Base-by-base conservation (phyloP, 2,329 filamentous ascomycete genomes). In the Cryphonectria naterciae region DNA sequence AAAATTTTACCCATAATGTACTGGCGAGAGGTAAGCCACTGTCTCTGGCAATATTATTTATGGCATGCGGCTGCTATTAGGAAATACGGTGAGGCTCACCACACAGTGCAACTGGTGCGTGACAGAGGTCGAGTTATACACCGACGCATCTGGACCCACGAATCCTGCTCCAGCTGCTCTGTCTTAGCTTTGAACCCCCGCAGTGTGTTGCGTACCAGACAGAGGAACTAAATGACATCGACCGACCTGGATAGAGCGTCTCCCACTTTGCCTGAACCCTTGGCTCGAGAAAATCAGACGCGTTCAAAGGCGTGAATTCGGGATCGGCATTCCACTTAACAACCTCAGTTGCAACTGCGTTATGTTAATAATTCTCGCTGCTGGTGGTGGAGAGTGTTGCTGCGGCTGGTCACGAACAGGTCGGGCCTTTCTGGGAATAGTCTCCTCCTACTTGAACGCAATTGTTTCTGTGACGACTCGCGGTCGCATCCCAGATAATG, bases 41-140 rank as follows among this genome's bases (percentile, higher is more conserved):
- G 4, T n/a, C 2, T 28, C 52, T 10, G 2, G 25, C 1, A 49
- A 17, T 7, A 1, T 25, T 37, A 10, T 4, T 28, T 11, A 61
- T 39, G 17, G 17, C 28, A 39, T 15, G 1, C 22, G 17, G 10
- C 25, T n/a, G 32, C 6, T 19, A 32, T 32, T 32, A 61, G 17
- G 35, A 25, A n/a, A n/a, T 4, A n/a, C 4, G 10, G 25, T 39
- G 2, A 10, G 15, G 66, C 79, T 69, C 74, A 82, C 80, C 1
- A 83, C 77, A 63, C 81, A 83, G 70, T 83, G 81, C 35, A 83
- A 73, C 74, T 83, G 81, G 72, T 83, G 81, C 6, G 81, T 83
- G 69, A 81, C 78, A 1, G 81, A 81, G 1, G 81, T 83, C 1
- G 81, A 82, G 72, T 82, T 82, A 61, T 82, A 81, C 0, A 80